Base-by-base conservation (phyloP, 2,329 filamentous ascomycete species). In the Triangularia verruculosa region DNA sequence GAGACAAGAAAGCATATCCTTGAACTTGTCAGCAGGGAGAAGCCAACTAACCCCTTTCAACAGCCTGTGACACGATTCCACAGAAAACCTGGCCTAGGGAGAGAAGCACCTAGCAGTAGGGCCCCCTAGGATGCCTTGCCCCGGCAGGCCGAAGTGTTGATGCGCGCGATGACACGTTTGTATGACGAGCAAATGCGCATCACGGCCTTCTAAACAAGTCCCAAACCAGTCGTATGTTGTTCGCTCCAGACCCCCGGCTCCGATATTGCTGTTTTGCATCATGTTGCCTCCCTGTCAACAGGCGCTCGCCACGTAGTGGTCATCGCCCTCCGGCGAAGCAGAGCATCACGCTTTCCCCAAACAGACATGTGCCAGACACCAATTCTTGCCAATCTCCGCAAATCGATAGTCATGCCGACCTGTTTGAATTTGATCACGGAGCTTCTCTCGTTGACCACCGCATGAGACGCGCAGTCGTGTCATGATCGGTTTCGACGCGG, bases 111-210 rank as follows among this genome's bases (percentile, higher is more conserved):
- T 54, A 7, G 57, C 57, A 32, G 24, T 51, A n/a, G 39, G 58
- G 39, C 51, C 55, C 62, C 63, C 34, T 51, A 60, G 52, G 57
- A 32, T 34, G 55, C 61, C 64, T 58, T 64, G 62, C 61, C 43
- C 39, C 39, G n/a, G 39, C 39, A 59, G 54, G 25, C 67, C 59
- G 64, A 64, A 63, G 64, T 61, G 61, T 61, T 56, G 56, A 65
- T 62, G 65, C 65, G 63, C 63, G 64, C 61, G 62, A 61, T 69
- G 65, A 63, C 66, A 64, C 66, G 60, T 61, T 64, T 61, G 69
- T 71, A 67, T 63, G 34, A 59, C 57, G 27, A 30, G 27, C 24
- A 51, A 28, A 51, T 59, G 39, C 57, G 39, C 24, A 52, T n/a
- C 39, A 25, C 25, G 25, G 57, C 20, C 57, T 68, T 47, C 61